These are phyloP conservation scores for Daedaleopsis nitida DNA, from an alignment of 768 basidiomycete species.

Conservation along the genomic window DNA sequence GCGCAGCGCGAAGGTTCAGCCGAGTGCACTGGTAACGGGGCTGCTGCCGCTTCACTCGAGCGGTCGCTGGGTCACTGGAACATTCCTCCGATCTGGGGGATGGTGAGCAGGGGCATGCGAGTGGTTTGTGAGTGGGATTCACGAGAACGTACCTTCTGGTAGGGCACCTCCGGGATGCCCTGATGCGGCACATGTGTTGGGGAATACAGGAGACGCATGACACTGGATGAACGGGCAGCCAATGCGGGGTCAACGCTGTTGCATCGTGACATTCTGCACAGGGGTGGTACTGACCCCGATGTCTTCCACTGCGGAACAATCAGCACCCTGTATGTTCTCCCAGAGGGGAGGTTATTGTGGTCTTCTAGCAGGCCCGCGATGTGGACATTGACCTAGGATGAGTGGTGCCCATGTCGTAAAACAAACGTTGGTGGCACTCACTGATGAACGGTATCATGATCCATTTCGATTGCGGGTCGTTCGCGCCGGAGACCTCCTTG, in stretches of 20 bases:
- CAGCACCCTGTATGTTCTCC: slow-evolving; percentile 45
- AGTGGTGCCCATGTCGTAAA: neutral
- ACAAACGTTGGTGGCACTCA: slow-evolving; percentile 28
- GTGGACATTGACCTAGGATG: neutral
- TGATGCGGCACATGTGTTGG: slow-evolving; percentile 30
- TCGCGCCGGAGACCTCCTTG: slow-evolving; percentile 51
- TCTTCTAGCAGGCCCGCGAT: slow-evolving; percentile 27
- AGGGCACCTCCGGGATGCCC: slow-evolving; percentile 26
- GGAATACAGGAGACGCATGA: slow-evolving; percentile 42
- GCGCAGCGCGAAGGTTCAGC: neutral
- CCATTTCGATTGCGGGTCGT: slow-evolving; percentile 54
- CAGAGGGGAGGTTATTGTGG: slow-evolving; percentile 42
- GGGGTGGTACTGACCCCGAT: slow-evolving; percentile 39
- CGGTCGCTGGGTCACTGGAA: slow-evolving; percentile 14
- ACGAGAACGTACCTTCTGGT: slow-evolving; percentile 29
- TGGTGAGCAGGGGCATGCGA: slow-evolving; percentile 11
- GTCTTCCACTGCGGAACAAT: slow-evolving; percentile 43
- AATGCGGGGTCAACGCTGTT: slow-evolving; percentile 7
- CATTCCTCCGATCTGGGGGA: slow-evolving; percentile 22
- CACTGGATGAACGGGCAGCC: slow-evolving; percentile 31
- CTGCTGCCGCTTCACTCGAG: neutral
- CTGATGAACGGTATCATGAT: slow-evolving; percentile 71
- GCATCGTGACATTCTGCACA: slow-evolving; percentile 4
- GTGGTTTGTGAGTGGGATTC: neutral
- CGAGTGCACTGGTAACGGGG: neutral